Evolutionary conservation across 768 basidiomycete species (phyloP).

Genomic region (Mycena latifolia): DNA sequence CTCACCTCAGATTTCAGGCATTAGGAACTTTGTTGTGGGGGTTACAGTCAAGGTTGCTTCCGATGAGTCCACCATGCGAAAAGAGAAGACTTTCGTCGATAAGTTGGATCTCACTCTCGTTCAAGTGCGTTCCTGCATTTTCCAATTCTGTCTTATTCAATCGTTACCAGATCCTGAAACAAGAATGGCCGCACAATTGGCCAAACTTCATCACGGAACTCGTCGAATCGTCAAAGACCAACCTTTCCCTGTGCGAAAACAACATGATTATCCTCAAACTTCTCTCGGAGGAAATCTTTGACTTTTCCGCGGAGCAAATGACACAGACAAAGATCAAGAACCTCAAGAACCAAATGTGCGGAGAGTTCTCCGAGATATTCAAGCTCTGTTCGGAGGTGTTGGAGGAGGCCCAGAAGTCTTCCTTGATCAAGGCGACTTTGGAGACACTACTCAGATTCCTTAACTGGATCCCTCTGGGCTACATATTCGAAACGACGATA

Average conservation of each 20-base stretch:
- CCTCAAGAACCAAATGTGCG: conserved; percentile 98
- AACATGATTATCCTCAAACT: conserved; percentile 99
- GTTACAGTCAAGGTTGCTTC: conserved; percentile 94
- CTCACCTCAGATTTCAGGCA: conserved; percentile 64
- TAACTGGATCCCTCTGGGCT: conserved; percentile 99
- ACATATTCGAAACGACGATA: conserved; percentile 98
- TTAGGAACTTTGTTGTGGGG: conserved; percentile 96
- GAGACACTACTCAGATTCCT: conserved; percentile 96
- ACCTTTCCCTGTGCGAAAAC: conserved; percentile 97
- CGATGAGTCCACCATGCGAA: conserved; percentile 88
- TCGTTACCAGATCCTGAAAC: conserved; percentile 89
- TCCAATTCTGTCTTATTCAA: conserved; percentile 25
- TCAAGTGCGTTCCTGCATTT: conserved; percentile 67
- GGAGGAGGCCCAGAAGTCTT: conserved; percentile 96
- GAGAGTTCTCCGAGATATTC: conserved; percentile 98
- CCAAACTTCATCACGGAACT: conserved; percentile 97
- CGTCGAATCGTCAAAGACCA: conserved; percentile 96
- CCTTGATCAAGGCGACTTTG: conserved; percentile 92
- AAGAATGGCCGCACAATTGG: conserved; percentile 99
- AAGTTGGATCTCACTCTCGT: conserved; percentile 98
- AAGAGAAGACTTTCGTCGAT: conserved; percentile 95
- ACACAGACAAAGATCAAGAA: conserved; percentile 98
- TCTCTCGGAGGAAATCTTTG: conserved; percentile 98
- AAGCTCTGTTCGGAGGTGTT: conserved; percentile 96
- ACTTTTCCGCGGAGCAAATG: conserved; percentile 99